Base-by-base conservation (phyloP, 345 rosid species). In the Lepidium aucheri region DNA sequence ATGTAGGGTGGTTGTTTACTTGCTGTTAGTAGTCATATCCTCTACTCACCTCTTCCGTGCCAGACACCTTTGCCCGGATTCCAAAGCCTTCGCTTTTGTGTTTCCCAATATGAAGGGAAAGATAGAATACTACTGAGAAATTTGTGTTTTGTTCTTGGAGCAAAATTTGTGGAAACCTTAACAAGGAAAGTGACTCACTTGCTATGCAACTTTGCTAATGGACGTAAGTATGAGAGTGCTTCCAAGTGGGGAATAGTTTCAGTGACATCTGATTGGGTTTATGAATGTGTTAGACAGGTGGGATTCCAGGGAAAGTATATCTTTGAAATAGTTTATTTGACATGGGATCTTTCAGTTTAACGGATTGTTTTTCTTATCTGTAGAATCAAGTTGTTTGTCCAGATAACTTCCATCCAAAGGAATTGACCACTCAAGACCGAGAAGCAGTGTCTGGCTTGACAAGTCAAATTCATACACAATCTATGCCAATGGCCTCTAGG, bases 1-100 rank as follows among this genome's bases (percentile, higher is more conserved):
- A 73, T 81, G 80, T 71, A 94, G 97, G 95, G 64, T 76, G 92
- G 88, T 73, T 73, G 78, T 78, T 80, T 94, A 85, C 84, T 81
- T 76, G 91, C 89, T 67, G 86, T 86, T 77, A 80, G 78, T 33
- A 67, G 89, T 74, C 97, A 90, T 69, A 77, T 90, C 68, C 84
- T 94, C 76, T 94, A 84, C 84, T 85, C 99, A 22, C 97, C 97
- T 54, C 91, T 94, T 72, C 83, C 85, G 61, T 90, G 97, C 80
- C 83, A 53, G 74, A 77, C 76, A 77, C 97, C 99, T 63, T 81
- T 94, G 76, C 93, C 84, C 69, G 96, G 91, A 65, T 90, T 94
- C 65, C 77, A 83, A 81, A 81, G 70, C 52, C 74, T 90, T 49
- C 80, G 89, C 55, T 76, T 94, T 77, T 94, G 96, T 74, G 80